Evolutionary conservation across 1,284 basidiomycete genomes (phyloP).

Genomic region (Boletellus deceptivus): DNA sequence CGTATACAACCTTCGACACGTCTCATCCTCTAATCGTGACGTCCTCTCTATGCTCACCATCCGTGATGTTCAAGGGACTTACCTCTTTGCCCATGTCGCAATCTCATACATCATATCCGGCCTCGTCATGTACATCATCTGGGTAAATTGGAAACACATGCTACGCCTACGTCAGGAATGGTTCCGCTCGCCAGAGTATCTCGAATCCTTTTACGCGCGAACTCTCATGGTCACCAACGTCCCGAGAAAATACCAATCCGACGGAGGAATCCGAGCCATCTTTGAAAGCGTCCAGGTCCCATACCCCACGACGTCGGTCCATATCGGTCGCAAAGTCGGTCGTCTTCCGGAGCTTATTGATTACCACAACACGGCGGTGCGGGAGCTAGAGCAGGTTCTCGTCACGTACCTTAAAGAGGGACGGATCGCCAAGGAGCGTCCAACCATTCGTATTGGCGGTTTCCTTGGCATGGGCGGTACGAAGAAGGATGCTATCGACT

Average conservation of each 20-base stretch:
- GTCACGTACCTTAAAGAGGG: slow-evolving; percentile 76
- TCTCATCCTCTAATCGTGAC: slow-evolving; percentile 25
- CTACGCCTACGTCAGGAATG: slow-evolving; percentile 55
- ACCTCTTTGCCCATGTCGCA: slow-evolving; percentile 66
- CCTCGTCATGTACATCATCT: slow-evolving; percentile 57
- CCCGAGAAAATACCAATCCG: slow-evolving; percentile 62
- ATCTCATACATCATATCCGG: slow-evolving; percentile 60
- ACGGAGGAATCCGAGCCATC: slow-evolving; percentile 64
- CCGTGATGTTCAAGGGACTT: slow-evolving; percentile 54
- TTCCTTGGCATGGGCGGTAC: slow-evolving; percentile 67
- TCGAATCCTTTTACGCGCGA: slow-evolving; percentile 62
- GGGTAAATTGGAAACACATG: slow-evolving; percentile 64
- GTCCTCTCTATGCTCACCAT: slow-evolving; percentile 67
- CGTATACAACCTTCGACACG: slow-evolving; percentile 53
- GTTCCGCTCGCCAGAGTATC: slow-evolving; percentile 68
- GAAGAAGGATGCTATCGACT: slow-evolving; percentile 73
- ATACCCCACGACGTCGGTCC: slow-evolving; percentile 74
- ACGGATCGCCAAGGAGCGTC: slow-evolving; percentile 62
- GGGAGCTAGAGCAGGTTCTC: slow-evolving; percentile 71
- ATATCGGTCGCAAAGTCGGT: slow-evolving; percentile 68
- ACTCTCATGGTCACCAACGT: slow-evolving; percentile 66
- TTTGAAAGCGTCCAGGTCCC: slow-evolving; percentile 66
- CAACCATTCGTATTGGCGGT: slow-evolving; percentile 64
- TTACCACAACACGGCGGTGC: slow-evolving; percentile 75
- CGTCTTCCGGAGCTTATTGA: slow-evolving; percentile 68